Conservation (phyloP, 495 filamentous ascomycete species). For the Penicillium flavigenum region DNA sequence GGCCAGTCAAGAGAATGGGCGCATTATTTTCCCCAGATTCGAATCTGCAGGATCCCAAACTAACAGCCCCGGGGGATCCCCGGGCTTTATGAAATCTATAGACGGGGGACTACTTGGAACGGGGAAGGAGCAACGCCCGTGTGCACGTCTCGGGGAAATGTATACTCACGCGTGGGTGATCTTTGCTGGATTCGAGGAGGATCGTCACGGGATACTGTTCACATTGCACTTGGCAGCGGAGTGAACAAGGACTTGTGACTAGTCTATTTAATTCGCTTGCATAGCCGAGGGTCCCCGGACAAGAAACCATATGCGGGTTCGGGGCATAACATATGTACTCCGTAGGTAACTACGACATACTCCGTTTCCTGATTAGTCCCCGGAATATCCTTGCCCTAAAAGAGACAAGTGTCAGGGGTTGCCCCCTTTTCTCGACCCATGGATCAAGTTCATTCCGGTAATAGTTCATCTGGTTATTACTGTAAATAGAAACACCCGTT, state of each 20-base stretch:
- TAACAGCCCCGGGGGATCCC: neutral
- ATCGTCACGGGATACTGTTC: conserved; percentile 15
- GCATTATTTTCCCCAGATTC: neutral
- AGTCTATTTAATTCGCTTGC: conserved; percentile 19
- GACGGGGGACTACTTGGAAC: conserved; percentile 4
- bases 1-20: conserved; percentile 4
- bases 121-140: conserved; percentile 14
- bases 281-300: conserved; percentile 17
- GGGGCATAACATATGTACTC: neutral
- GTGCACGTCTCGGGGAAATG: conserved; percentile 16
- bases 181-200: conserved; percentile 15
- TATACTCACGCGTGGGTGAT: conserved; percentile 12
- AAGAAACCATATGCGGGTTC: neutral
- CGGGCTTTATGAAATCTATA: neutral
- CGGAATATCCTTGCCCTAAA: conserved; percentile 24
- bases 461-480: neutral
- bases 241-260: conserved; percentile 1
- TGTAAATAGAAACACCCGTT: conserved; percentile 1
- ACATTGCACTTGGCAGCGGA: conserved; percentile 5
- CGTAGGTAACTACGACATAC: neutral
- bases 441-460: neutral
- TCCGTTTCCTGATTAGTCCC: neutral
- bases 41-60: conserved; percentile 1
- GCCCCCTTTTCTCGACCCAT: neutral
- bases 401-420: conserved; percentile 19